Conservation (phyloP, 768 basidiomycete genomes). For the Trametes cubensis region DNA sequence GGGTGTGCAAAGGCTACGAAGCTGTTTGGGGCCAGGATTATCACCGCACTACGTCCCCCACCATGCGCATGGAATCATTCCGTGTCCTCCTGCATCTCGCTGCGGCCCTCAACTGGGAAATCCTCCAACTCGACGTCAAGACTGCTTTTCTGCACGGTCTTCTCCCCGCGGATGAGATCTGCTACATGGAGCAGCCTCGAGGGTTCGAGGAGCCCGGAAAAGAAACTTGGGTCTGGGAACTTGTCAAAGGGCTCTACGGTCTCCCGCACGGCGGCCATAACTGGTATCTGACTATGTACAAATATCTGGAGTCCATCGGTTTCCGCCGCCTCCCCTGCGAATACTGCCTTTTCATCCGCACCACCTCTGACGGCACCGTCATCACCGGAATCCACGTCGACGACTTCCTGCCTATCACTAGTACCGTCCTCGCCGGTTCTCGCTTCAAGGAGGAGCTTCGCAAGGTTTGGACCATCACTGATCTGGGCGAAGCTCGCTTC, state of each 20-base stretch:
- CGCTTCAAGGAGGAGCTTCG: slow-evolving; percentile 35
- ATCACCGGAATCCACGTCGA: slow-evolving; percentile 30
- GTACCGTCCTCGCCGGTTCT: slow-evolving; percentile 31
- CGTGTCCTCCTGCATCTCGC: slow-evolving; percentile 41
- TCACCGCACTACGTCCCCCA: slow-evolving; percentile 44
- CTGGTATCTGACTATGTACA: slow-evolving; percentile 23
- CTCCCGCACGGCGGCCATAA: slow-evolving; percentile 25
- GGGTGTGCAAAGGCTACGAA: slow-evolving; percentile 46
- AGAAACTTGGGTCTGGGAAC: slow-evolving; percentile 13
- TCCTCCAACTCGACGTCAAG: slow-evolving; percentile 44
- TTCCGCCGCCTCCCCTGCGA: slow-evolving; percentile 22
- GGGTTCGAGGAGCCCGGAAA: slow-evolving; percentile 23
- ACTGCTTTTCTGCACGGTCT: slow-evolving; percentile 43
- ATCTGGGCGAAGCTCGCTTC: slow-evolving; percentile 37
- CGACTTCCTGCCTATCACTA: slow-evolving; percentile 21
- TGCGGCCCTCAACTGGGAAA: slow-evolving; percentile 38
- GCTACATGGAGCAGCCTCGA: slow-evolving; percentile 39
- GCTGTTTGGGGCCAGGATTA: slow-evolving; percentile 48
- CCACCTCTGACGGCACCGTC: background rate
- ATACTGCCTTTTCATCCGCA: slow-evolving; percentile 21
- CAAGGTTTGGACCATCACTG: slow-evolving; percentile 36
- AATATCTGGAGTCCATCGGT: slow-evolving; percentile 13
- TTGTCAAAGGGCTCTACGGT: slow-evolving; percentile 26
- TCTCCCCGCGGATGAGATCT: slow-evolving; percentile 34
- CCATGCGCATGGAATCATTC: slow-evolving; percentile 43